Percentiles rank a stretch among this genome's conserved stretches.
Conservation (phyloP, 2,329 filamentous ascomycete species). For the Claviceps purpurea region DNA sequence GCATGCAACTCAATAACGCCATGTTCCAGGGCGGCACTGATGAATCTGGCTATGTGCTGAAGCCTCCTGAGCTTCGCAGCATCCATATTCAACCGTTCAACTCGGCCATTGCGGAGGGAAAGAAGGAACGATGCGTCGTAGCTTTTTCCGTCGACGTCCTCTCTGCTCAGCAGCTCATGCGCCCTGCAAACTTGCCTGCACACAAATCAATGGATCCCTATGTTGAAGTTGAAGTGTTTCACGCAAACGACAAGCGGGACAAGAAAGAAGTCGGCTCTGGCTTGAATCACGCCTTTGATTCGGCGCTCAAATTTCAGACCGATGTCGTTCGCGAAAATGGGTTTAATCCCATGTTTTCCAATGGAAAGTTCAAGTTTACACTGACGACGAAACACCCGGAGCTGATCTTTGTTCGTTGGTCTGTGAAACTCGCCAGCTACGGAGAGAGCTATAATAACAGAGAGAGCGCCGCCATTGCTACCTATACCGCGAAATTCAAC, state of each 20-base stretch:
- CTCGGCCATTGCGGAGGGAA: slow-evolving; percentile 39
- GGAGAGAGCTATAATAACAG: slow-evolving; percentile 49
- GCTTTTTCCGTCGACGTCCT: slow-evolving; percentile 79
- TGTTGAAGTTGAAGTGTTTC: slow-evolving; percentile 87
- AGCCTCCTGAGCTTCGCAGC: slow-evolving; percentile 72
- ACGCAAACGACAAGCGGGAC: slow-evolving; percentile 85
- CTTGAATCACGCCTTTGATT: slow-evolving; percentile 27
- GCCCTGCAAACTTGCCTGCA: slow-evolving; percentile 57
- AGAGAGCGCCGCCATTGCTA: slow-evolving; percentile 57
- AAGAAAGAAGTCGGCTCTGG: slow-evolving; percentile 62
- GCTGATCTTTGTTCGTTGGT: slow-evolving; percentile 86
- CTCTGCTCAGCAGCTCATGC: slow-evolving; percentile 88
- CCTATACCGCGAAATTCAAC: slow-evolving; percentile 83
- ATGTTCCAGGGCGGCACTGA: slow-evolving; percentile 92
- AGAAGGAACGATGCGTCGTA: slow-evolving; percentile 69
- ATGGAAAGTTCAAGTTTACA: slow-evolving; percentile 64
- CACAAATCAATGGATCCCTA: slow-evolving; percentile 78
- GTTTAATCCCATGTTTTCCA: slow-evolving; percentile 74
- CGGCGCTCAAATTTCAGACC: slow-evolving; percentile 67
- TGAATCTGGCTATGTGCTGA: slow-evolving; percentile 82
- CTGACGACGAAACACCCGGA: slow-evolving; percentile 91
- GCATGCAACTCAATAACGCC: slow-evolving; percentile 91
- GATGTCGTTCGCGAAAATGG: slow-evolving; percentile 75
- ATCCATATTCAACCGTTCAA: slow-evolving; percentile 45
- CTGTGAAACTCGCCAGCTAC: slow-evolving; percentile 74